Percentiles rank a stretch among this genome's conserved stretches.
Evolutionary conservation across 2,329 filamentous ascomycete species (phyloP).

Genomic region (Fusarium acutatum): DNA sequence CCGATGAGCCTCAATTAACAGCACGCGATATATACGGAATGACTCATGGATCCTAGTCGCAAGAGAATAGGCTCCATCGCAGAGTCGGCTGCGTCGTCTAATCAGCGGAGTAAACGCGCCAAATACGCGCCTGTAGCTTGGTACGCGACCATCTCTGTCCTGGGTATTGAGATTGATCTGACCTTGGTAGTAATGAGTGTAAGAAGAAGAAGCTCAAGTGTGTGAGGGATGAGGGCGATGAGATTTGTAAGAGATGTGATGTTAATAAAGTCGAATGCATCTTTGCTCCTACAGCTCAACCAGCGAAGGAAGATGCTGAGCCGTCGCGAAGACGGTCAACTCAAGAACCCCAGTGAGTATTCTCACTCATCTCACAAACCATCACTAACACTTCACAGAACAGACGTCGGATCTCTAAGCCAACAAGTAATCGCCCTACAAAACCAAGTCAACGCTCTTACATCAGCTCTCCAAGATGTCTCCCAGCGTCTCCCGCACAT

Average conservation of each 20-base stretch:
- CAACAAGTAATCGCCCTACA: neutral
- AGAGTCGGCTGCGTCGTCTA: neutral
- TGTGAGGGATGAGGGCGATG: neutral
- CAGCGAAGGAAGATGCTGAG: neutral
- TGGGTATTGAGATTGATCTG: neutral
- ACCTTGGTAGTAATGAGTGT: neutral
- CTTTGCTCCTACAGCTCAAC: neutral
- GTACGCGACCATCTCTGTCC: neutral
- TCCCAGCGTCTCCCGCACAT: constrained; percentile 1
- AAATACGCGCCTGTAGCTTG: constrained; percentile 15
- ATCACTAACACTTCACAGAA: neutral
- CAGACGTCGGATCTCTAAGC: neutral
- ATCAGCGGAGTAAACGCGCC: constrained; percentile 2
- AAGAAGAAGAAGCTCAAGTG: constrained; percentile 16
- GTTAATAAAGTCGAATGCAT: neutral
- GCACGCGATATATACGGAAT: neutral
- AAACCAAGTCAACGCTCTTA: neutral
- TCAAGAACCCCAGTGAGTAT: neutral
- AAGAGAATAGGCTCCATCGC: neutral
- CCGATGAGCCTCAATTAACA: neutral
- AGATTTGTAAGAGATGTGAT: neutral
- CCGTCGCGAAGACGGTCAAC: neutral
- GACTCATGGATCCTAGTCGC: neutral
- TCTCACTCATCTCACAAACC: rapidly evolving
- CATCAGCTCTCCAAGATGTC: neutral